Conservation (phyloP, 441 rosid species). For the Populus hybrid region DNA sequence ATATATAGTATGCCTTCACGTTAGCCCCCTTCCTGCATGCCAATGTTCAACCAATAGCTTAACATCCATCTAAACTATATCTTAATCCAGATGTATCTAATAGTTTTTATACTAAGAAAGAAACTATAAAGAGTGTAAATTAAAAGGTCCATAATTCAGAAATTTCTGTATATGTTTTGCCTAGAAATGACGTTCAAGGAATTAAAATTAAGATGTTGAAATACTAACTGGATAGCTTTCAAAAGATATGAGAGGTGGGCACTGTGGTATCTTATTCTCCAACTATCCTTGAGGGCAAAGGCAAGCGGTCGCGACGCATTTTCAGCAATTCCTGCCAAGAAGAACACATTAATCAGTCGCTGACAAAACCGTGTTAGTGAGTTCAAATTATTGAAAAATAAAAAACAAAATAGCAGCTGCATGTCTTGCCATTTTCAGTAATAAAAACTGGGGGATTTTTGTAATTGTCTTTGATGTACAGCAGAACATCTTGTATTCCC, state of each 20-base stretch:
- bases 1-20: constrained; percentile 29
- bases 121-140: too few relatives aligned
- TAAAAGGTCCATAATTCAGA: too few relatives aligned
- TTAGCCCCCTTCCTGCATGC: constrained; percentile 29
- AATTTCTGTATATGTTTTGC: too few relatives aligned
- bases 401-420: neutral
- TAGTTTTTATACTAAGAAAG: too few relatives aligned
- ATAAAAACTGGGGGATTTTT: constrained; percentile 22
- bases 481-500: constrained; percentile 21
- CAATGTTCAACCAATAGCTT: too few relatives aligned
- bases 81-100: too few relatives aligned
- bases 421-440: constrained; percentile 22
- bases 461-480: constrained; percentile 20
- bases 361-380: neutral
- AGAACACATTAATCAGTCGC: neutral
- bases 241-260: constrained; percentile 36
- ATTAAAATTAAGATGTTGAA: neutral
- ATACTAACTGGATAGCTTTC: constrained; percentile 36
- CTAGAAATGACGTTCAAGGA: too few relatives aligned
- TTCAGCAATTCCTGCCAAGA: constrained; percentile 31
- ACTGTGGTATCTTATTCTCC: constrained; percentile 27
- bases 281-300: constrained; percentile 29
- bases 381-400: neutral
- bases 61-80: too few relatives aligned
- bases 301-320: constrained; percentile 28